Evolutionary conservation across 495 filamentous ascomycete genomes (phyloP).

Genomic region (Neurospora tetrasperma): DNA sequence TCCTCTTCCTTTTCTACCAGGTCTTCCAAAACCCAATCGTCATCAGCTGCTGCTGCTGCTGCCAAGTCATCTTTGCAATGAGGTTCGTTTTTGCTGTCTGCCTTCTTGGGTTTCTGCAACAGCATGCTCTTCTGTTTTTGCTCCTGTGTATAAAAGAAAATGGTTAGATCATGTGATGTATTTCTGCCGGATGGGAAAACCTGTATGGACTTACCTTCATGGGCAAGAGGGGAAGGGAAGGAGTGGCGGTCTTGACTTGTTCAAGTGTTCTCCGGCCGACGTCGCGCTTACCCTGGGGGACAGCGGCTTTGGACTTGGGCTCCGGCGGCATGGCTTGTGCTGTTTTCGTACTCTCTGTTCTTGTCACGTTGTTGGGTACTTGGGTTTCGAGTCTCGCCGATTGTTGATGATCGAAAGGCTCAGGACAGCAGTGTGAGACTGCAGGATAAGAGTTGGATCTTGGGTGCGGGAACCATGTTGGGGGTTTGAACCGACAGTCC

Average conservation of each 20-base stretch:
- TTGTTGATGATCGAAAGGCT: neutral
- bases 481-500: too few relatives aligned
- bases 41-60: neutral
- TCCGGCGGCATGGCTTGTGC: neutral
- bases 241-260: neutral
- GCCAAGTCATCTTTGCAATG: neutral
- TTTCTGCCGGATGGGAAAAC: neutral
- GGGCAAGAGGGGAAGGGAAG: neutral
- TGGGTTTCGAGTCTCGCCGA: neutral
- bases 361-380: neutral
- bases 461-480: neutral
- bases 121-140: neutral
- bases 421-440: neutral
- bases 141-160: neutral
- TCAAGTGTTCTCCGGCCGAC: neutral
- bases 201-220: neutral
- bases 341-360: neutral
- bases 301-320: neutral
- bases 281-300: neutral
- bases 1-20: neutral
- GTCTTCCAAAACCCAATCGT: neutral
- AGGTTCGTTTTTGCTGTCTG: neutral
- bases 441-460: neutral
- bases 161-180: neutral
- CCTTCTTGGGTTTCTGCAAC: neutral